phyloP scores from a whole-genome alignment of 805 yeast species.

The Barnettozyma siamensis region DNA sequence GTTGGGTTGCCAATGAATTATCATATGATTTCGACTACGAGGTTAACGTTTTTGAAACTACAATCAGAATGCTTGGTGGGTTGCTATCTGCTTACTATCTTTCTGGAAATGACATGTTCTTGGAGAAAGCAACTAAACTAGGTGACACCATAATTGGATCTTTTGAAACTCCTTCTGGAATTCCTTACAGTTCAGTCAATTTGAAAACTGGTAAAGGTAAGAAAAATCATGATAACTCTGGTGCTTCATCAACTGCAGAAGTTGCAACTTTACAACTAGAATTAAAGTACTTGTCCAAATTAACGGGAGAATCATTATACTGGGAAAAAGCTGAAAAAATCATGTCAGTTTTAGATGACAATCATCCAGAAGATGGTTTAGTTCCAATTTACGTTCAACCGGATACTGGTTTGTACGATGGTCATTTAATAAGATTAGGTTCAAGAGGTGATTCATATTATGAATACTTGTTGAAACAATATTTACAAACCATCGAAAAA shows the following conservation, averaged over 20 bases:
- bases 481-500: constrained; percentile 63
- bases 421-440: constrained; percentile 68
- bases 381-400: constrained; percentile 80
- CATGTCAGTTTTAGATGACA: constrained; percentile 62
- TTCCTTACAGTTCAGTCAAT: constrained; percentile 79
- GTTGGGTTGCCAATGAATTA: constrained; percentile 71
- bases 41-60: constrained; percentile 88
- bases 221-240: constrained; percentile 57
- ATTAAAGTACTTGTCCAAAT: constrained; percentile 69
- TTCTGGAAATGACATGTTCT: constrained; percentile 60
- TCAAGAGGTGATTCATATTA: constrained; percentile 92
- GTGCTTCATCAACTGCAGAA: constrained; percentile 87
- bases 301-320: constrained; percentile 73
- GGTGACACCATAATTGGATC: constrained; percentile 72
- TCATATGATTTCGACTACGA: constrained; percentile 65
- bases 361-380: constrained; percentile 64
- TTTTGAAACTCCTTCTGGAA: constrained; percentile 57
- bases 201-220: constrained; percentile 57
- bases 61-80: constrained; percentile 92
- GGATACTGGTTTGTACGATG: constrained; percentile 63
- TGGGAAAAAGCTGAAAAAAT: constrained; percentile 78
- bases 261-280: constrained; percentile 84
- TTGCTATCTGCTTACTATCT: constrained; percentile 76
- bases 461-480: constrained; percentile 83
- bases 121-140: constrained; percentile 73